phyloP scores from a whole-genome alignment of 352 stramenopile genomes.

The Globisporangium nodosum region DNA sequence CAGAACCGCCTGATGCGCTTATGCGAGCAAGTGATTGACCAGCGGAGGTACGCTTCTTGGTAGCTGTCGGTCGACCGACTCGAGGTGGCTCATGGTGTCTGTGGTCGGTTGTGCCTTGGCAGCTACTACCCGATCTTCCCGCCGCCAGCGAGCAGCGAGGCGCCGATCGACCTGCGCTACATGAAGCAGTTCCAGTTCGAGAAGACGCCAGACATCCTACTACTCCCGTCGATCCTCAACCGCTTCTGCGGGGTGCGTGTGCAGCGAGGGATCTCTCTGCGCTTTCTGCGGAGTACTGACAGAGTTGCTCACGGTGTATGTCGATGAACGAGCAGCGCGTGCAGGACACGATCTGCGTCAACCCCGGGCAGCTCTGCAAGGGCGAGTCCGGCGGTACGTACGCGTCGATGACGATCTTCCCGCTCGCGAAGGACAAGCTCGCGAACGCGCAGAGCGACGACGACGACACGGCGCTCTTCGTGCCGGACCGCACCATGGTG shows the following conservation, averaged over 20 bases:
- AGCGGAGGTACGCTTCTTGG: conserved; percentile 44
- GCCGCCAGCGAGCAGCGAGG: conserved; percentile 49
- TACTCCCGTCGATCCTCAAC: conserved; percentile 94
- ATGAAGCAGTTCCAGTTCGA: conserved; percentile 90
- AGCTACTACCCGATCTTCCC: conserved; percentile 83
- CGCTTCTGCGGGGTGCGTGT: conserved; percentile 79
- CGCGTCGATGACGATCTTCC: conserved; percentile 88
- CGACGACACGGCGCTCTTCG: conserved; percentile 55
- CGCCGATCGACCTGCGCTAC: conserved; percentile 90
- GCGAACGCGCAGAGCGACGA: conserved; percentile 21
- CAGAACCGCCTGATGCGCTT: conserved; percentile 74
- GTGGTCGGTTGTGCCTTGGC: neutral
- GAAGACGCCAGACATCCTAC: conserved; percentile 91
- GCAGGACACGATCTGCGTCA: conserved; percentile 92
- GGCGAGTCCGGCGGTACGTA: conserved; percentile 93
- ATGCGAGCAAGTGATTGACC: conserved; percentile 75
- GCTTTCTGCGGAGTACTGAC: no score
- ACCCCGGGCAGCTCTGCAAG: conserved; percentile 93
- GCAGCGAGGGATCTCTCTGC: neutral
- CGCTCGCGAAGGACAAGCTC: conserved; percentile 81
- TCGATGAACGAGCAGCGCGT: conserved; percentile 47
- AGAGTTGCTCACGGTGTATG: neutral
- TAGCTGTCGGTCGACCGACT: neutral
- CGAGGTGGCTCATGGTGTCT: neutral
- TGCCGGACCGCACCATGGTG: conserved; percentile 85